Evolutionary conservation across 176 grass and related monocot species (phyloP), one percentile per base, ranked within the genome.

Genomic region (Miscanthus lutarioriparius): DNA sequence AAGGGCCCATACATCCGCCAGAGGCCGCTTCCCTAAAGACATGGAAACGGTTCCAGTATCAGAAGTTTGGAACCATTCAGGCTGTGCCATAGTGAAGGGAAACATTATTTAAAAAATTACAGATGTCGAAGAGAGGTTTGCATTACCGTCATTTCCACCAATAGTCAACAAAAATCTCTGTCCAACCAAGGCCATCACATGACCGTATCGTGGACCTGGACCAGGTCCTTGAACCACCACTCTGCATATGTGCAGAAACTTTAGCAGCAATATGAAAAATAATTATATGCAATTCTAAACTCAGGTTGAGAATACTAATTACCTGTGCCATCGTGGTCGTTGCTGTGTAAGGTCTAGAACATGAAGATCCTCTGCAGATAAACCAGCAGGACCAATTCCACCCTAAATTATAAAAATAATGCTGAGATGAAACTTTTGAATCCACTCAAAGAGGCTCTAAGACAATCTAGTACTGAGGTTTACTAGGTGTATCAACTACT

Each of bases 311-410:
- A 86, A 79, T 40, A 53, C 82, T 92, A 67, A 86, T 88, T 62
- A 99, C 97, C 97, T 94, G 82, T 99, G 97, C 97, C 97, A 99
- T 75, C 97, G 91, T n/a, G 97, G 97, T 17, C 88, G 86, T 41
- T 92, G 97, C 85, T 99, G 97, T 69, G 97, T 99, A 83, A 99
- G 86, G 54, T 99, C 97, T 78, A 99, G 83, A 91, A 99, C 97
- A 94, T 99, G 93, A 86, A 99, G 97, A 69, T 99, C 97, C 88
- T 99, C 97, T n/a, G 97, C 93, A 62, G 97, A 99, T 82, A 99
- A 99, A 83, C 97, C 97, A 36, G 93, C 91, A 88, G 97, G 97
- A 36, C 97, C 97, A 86, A 99, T 99, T 82, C 97, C 97, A 94
- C 97, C 93, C 97, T 99, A 81, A 65, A 83, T 64, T 19, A 41